Evolutionary conservation across 2,329 filamentous ascomycete genomes (phyloP), one percentile per base, ranked within the genome.

Genomic region (Knufia petricola): DNA sequence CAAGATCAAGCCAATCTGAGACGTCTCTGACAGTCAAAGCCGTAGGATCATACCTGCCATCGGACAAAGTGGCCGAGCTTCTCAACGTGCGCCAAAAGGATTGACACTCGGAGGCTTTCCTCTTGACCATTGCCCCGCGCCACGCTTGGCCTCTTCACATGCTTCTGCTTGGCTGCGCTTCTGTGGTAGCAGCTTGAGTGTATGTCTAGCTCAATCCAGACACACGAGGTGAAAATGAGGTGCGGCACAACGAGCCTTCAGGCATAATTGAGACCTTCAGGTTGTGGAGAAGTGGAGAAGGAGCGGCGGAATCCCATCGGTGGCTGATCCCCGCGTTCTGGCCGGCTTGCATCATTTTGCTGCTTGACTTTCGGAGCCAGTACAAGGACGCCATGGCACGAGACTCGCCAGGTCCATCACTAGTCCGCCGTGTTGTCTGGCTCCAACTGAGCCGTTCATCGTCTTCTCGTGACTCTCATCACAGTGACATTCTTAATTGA

Each of bases 1-100:
- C 75, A 98, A 98, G 83, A 74, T 74, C 60, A 74, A 74, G 60
- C 71, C 71, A 42, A 74, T 74, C 52, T 74, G 64, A 68, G 37
- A 21, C 15, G 13, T n/a, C 6, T 28, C 26, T 28, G n/a, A n/a
- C n/a, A n/a, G n/a, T n/a, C n/a, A n/a, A n/a, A n/a, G n/a, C n/a
- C n/a, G n/a, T n/a, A n/a, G n/a, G n/a, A n/a, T n/a, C n/a, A n/a
- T n/a, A n/a, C n/a, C n/a, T n/a, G n/a, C n/a, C n/a, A n/a, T n/a
- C n/a, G n/a, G n/a, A n/a, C n/a, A n/a, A n/a, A n/a, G n/a, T n/a
- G n/a, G n/a, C n/a, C n/a, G n/a, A n/a, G n/a, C n/a, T n/a, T n/a
- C n/a, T n/a, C n/a, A n/a, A n/a, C n/a, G n/a, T n/a, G n/a, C n/a
- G n/a, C n/a, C n/a, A n/a, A n/a, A n/a, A n/a, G n/a, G n/a, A n/a